Base-by-base conservation (phyloP, 2,329 filamentous ascomycete genomes). In the Hypoxylon sp. region DNA sequence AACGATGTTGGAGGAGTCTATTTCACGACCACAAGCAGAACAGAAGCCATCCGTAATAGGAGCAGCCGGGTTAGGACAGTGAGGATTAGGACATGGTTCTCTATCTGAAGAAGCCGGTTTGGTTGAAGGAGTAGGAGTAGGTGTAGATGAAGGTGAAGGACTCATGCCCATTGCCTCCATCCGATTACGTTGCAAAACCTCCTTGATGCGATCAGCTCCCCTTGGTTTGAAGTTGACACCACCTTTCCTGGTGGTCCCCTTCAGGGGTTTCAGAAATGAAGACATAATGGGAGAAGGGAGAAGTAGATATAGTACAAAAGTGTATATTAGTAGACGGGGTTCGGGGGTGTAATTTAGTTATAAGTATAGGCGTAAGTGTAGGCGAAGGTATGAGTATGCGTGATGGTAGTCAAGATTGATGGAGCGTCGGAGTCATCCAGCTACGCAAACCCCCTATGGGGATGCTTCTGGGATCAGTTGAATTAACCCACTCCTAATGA, bases 1-100 rank as follows among this genome's bases (percentile, higher is more conserved):
- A 65, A 98, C 94, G 70, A 98, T 97, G 76, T 97, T 94, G 78
- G 90, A 91, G 77, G 97, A 92, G 74, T 92, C 91, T 62, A 95
- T 88, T 72, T 97, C 89, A 67, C 89, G 91, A 86, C 94, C 95
- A 80, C 96, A 98, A 51, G 89, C 91, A 68, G 90, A 88, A 81
- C 96, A 98, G 73, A 93, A 87, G 39, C 89, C 89, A 73, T 90
- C 88, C 58, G 87, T 83, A 54, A 91, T 66, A 5, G 75, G 75
- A 5, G 77, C 86, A 61, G 89, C 86, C 14, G 88, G 87, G 59
- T 86, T 86, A n/a, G 83, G 82, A 78, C 89, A 91, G 53, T 82
- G 81, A 66, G 87, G 86, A 76, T 90, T 90, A 11, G 86, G 86
- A 78, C 88, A 90, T 71, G 55, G 80, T 73, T 66, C 59, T 31